These are phyloP conservation scores for Fusarium cyanostomum DNA, from an alignment of 2,329 filamentous ascomycete species.

Conservation along the genomic window DNA sequence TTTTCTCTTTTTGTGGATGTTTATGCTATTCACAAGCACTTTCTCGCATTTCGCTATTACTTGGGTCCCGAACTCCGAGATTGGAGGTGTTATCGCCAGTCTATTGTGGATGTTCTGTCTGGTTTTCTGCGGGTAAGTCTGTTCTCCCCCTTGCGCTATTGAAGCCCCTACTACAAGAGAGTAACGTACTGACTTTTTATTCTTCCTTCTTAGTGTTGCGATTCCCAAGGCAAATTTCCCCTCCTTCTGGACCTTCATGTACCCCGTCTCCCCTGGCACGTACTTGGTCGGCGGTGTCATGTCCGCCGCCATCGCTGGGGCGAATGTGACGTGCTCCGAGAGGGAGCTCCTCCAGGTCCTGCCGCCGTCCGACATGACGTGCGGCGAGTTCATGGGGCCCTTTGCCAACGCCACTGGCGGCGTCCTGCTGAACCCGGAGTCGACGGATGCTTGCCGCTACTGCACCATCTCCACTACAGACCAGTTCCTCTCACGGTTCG, in stretches of 20 bases:
- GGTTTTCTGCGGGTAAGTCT: slow-evolving; percentile 34
- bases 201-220: background rate
- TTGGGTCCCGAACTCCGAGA: slow-evolving; percentile 32
- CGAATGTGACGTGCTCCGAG: background rate
- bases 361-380: slow-evolving; percentile 51
- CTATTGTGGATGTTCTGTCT: slow-evolving; percentile 46
- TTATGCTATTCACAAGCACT: slow-evolving; percentile 36
- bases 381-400: slow-evolving; percentile 57
- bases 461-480: slow-evolving; percentile 6
- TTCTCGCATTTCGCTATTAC: slow-evolving; percentile 35
- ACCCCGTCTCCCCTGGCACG: slow-evolving; percentile 16
- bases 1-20: slow-evolving; percentile 37
- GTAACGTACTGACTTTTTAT: no score
- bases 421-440: slow-evolving; percentile 53
- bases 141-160: no score
- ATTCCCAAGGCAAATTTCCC: slow-evolving; percentile 1
- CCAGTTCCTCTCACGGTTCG: background rate
- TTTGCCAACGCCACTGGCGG: slow-evolving; percentile 58
- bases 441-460: slow-evolving; percentile 1
- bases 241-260: slow-evolving; percentile 25
- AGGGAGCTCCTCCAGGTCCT: slow-evolving; percentile 4
- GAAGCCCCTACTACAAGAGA: no score
- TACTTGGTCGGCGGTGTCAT: slow-evolving; percentile 20
- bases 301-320: background rate
- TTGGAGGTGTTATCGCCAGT: slow-evolving; percentile 48